These are phyloP conservation scores for Leccinum discolor DNA, from an alignment of 1,284 basidiomycete genomes.

Conservation along the genomic window DNA sequence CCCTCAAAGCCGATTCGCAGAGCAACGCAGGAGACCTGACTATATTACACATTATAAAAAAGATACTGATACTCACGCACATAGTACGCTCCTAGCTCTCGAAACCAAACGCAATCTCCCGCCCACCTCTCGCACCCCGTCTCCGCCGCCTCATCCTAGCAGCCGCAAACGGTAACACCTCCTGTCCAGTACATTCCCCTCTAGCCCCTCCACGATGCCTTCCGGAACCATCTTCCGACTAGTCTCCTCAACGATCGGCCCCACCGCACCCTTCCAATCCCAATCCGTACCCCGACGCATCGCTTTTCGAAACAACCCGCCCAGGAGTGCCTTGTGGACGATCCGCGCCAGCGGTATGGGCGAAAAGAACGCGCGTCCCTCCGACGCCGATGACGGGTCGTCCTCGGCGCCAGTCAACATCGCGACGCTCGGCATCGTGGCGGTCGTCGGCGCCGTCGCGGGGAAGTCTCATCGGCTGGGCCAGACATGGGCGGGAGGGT, in stretches of 20 bases:
- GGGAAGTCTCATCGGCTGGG: not conserved
- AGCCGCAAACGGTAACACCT: constrained; percentile 21
- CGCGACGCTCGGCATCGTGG: constrained; percentile 16
- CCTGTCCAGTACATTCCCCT: not conserved
- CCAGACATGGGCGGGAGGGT: not conserved
- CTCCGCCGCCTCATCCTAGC: constrained; percentile 28
- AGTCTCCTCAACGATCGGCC: constrained; percentile 18
- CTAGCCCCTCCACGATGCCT: not conserved
- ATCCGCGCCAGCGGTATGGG: constrained; percentile 24
- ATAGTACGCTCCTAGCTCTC: constrained; percentile 5
- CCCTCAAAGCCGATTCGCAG: not conserved
- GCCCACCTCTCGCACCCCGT: constrained; percentile 19
- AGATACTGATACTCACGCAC: not conserved
- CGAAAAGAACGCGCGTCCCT: constrained; percentile 13
- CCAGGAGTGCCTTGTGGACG: constrained; percentile 22
- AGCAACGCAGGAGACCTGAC: not conserved
- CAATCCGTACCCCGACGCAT: constrained; percentile 14
- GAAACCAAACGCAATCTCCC: constrained; percentile 21
- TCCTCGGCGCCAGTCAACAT: constrained; percentile 22
- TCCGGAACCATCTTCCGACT: constrained; percentile 24
- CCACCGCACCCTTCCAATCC: constrained; percentile 22
- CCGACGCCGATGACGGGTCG: not conserved
- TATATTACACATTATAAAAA: not conserved
- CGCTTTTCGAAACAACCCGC: constrained; percentile 25
- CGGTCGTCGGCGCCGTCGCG: not conserved